Evolutionary conservation across 768 basidiomycete genomes (phyloP).

Genomic region (Gautieria morchelliformis): DNA sequence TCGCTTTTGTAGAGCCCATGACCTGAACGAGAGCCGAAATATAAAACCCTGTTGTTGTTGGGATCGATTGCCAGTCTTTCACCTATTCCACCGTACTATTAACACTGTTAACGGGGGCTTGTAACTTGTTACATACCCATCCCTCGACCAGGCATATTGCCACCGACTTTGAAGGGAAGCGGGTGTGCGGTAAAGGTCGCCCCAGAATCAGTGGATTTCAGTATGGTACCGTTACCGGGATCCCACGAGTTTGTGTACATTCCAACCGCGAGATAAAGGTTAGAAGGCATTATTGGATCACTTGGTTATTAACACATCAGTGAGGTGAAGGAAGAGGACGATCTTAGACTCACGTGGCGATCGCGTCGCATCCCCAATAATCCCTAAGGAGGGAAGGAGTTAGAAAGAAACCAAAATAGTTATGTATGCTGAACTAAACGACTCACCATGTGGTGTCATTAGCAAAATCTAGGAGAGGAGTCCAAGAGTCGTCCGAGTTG

Average conservation of each 20-base stretch:
- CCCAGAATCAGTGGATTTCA: constrained; percentile 50
- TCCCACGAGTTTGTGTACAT: constrained; percentile 41
- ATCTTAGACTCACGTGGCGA: constrained; percentile 52
- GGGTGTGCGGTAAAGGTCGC: constrained; percentile 41
- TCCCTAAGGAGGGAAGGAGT: constrained; percentile 6
- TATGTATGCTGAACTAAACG: not conserved
- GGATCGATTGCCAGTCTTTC: constrained; percentile 51
- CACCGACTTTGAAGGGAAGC: constrained; percentile 53
- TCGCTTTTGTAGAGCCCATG: constrained; percentile 61
- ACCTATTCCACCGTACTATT: constrained; percentile 19
- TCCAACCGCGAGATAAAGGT: constrained; percentile 8
- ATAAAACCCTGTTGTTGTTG: constrained; percentile 49
- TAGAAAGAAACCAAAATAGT: not conserved
- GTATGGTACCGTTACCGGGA: constrained; percentile 52
- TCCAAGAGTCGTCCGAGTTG: constrained; percentile 53
- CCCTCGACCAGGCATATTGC: constrained; percentile 63
- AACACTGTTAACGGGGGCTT: not conserved
- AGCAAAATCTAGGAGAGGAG: constrained; percentile 49
- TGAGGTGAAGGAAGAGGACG: constrained; percentile 37
- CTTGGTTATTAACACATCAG: constrained; percentile 8
- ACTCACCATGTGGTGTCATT: constrained; percentile 36
- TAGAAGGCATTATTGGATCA: not conserved
- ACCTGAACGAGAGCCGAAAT: constrained; percentile 55
- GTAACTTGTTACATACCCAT: constrained; percentile 23
- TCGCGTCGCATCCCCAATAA: constrained; percentile 51